Evolutionary conservation across 177 flowering plant genomes (phyloP).

Genomic region (Tripterygium wilfordii): DNA sequence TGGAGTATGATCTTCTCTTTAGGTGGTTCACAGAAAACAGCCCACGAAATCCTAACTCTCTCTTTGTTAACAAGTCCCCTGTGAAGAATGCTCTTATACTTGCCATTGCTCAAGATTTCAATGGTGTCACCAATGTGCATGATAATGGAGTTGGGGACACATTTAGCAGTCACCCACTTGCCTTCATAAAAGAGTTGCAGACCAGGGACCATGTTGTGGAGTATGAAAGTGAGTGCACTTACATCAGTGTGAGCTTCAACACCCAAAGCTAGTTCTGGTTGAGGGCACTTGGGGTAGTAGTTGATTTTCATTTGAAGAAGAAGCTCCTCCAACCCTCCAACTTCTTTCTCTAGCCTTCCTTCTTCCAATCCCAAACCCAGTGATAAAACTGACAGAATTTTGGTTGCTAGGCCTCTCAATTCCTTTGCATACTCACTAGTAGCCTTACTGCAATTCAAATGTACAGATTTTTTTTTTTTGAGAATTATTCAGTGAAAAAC

Average conservation of each 20-base stretch:
- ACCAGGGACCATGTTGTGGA: slow-evolving; percentile 99
- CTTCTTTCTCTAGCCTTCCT: slow-evolving; percentile 70
- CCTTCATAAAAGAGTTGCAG: slow-evolving; percentile 67
- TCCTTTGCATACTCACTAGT: slow-evolving; percentile 59
- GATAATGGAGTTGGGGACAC: slow-evolving; percentile 80
- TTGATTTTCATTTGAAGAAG: slow-evolving; percentile 82
- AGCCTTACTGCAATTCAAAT: slow-evolving; percentile 43
- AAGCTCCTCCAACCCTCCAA: slow-evolving; percentile 74
- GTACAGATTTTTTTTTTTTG: background rate
- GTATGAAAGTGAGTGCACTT: slow-evolving; percentile 80
- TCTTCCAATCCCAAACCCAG: slow-evolving; percentile 71
- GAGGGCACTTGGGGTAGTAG: slow-evolving; percentile 95
- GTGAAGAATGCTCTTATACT: slow-evolving; percentile 86
- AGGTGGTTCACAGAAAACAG: slow-evolving; percentile 90
- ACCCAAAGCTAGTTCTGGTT: slow-evolving; percentile 89
- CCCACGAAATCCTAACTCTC: slow-evolving; percentile 96
- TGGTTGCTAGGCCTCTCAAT: slow-evolving; percentile 51
- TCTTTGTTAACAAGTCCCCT: slow-evolving; percentile 91
- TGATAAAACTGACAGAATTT: slow-evolving; percentile 52
- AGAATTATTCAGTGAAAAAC: background rate
- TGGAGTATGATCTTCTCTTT: slow-evolving; percentile 74
- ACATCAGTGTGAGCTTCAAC: slow-evolving; percentile 95
- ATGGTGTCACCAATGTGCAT: slow-evolving; percentile 88
- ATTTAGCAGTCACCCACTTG: slow-evolving; percentile 93
- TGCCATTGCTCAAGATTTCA: slow-evolving; percentile 84